phyloP scores from a whole-genome alignment of 345 rosid genomes.

The Sisymbrium altissimum region DNA sequence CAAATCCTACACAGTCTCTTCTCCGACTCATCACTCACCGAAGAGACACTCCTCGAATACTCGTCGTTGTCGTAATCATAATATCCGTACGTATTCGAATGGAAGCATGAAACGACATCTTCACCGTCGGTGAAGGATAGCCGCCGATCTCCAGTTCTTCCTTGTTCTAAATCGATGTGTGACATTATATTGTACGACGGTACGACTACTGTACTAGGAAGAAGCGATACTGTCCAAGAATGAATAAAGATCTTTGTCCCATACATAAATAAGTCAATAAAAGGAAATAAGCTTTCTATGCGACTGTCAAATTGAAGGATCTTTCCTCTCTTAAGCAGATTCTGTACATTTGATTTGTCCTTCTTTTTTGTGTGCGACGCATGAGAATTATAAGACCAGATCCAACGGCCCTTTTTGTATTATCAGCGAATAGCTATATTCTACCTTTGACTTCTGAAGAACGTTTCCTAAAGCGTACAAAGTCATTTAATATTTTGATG shows the following conservation, averaged over 20 bases:
- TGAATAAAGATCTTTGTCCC: background rate
- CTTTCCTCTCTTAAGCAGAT: slow-evolving; percentile 26
- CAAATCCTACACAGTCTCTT: slow-evolving; percentile 74
- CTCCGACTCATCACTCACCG: slow-evolving; percentile 47
- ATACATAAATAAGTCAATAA: slow-evolving; percentile 5
- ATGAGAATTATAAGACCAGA: background rate
- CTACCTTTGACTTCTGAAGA: background rate
- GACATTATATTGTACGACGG: slow-evolving; percentile 29
- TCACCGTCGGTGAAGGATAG: slow-evolving; percentile 63
- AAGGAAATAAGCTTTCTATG: background rate
- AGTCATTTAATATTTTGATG: background rate
- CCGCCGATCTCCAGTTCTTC: slow-evolving; percentile 39
- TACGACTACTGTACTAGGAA: background rate
- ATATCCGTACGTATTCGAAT: slow-evolving; percentile 54
- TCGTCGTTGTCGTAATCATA: slow-evolving; percentile 46
- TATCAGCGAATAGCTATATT: background rate
- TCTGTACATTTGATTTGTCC: slow-evolving; percentile 40
- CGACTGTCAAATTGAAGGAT: slow-evolving; percentile 15
- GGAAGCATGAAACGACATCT: slow-evolving; percentile 55
- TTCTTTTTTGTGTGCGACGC: background rate
- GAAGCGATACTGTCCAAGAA: background rate
- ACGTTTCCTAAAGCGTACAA: background rate
- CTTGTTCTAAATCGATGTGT: slow-evolving; percentile 54
- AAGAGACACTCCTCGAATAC: slow-evolving; percentile 54
- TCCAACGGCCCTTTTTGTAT: slow-evolving; percentile 25